Conservation (phyloP, 176 grass and related monocot genomes). For the Chrysopogon serrulatus region DNA sequence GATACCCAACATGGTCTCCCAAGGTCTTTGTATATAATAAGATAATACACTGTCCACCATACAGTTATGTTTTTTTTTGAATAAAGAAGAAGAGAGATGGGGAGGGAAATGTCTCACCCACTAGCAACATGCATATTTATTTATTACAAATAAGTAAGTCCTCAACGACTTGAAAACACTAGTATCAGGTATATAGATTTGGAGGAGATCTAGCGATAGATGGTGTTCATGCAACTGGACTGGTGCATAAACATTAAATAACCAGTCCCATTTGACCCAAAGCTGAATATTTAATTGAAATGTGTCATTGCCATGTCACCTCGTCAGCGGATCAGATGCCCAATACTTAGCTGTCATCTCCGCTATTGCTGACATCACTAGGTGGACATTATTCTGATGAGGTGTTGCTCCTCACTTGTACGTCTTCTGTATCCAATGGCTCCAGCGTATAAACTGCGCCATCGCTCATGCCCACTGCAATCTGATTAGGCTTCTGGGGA, state of each 20-base stretch:
- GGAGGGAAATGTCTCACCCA: no score
- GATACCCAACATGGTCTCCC: no score
- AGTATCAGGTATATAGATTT: no score
- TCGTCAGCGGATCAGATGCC: not conserved
- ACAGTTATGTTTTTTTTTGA: no score
- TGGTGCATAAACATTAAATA: no score
- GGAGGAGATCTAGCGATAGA: no score
- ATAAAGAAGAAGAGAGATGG: no score
- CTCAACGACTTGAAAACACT: no score
- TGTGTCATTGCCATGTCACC: not conserved
- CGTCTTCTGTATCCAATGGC: slow-evolving; percentile 30
- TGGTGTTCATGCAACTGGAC: not conserved
- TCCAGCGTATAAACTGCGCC: slow-evolving; percentile 47
- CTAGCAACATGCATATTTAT: not conserved
- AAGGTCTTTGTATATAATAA: no score
- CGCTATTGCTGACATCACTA: not conserved
- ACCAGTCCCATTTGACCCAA: not conserved
- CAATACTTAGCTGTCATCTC: not conserved
- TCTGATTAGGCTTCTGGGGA: slow-evolving; percentile 46
- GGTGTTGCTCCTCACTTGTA: not conserved
- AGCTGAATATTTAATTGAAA: not conserved
- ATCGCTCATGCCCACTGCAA: slow-evolving; percentile 55
- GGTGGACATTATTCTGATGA: not conserved
- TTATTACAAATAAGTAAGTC: not conserved
- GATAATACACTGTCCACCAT: not conserved